Percentiles rank a stretch among this genome's conserved stretches.
Conservation (phyloP, 2,329 filamentous ascomycete species). For the Colletotrichum somersetense region DNA sequence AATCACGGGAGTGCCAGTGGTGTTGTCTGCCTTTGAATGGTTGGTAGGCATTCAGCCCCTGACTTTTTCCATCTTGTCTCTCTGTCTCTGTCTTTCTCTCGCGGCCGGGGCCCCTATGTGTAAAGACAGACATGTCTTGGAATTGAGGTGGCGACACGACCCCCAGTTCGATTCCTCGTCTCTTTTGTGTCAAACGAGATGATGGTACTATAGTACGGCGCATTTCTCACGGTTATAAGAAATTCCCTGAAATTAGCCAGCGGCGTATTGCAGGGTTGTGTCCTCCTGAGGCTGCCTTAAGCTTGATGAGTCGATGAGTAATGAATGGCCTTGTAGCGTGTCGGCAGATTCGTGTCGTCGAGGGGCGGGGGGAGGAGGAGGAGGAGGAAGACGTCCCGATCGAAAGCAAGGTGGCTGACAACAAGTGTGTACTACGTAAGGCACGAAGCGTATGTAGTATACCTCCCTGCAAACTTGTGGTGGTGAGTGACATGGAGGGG, state of each 20-base stretch:
- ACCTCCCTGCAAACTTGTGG: background rate
- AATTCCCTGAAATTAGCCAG: constrained; percentile 14
- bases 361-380: no score
- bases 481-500: background rate
- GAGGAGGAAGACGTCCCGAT: background rate
- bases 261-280: background rate
- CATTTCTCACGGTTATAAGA: constrained; percentile 19
- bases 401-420: background rate
- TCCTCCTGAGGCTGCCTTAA: background rate
- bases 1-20: background rate
- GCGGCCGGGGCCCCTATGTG: background rate
- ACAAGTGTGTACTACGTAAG: background rate
- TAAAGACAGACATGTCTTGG: constrained; percentile 22
- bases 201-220: constrained; percentile 16
- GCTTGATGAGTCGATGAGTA: background rate
- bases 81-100: background rate
- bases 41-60: background rate
- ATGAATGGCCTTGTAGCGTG: background rate
- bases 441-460: no score
- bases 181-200: constrained; percentile 35
- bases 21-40: background rate
- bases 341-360: background rate
- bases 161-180: constrained; percentile 24
- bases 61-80: background rate
- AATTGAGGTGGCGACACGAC: constrained; percentile 19